Percentiles rank a stretch among this genome's conserved stretches.
These are phyloP conservation scores for Lactifluus echinatus DNA, from an alignment of 768 basidiomycete species.

Conservation along the genomic window DNA sequence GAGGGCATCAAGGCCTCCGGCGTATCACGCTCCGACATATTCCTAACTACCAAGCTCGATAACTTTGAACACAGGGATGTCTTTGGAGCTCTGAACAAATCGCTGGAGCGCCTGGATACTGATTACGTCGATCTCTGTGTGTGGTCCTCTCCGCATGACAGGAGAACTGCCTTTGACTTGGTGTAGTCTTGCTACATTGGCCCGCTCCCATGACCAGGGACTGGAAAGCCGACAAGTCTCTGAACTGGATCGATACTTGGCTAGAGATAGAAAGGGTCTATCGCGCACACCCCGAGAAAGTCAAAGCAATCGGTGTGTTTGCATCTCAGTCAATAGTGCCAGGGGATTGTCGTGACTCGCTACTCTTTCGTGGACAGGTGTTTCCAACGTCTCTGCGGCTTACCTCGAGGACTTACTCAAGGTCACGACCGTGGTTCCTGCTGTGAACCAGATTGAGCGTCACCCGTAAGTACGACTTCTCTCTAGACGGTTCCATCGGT, in stretches of 20 bases:
- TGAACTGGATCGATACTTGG: constrained; percentile 74
- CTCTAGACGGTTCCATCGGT: neutral
- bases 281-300: constrained; percentile 57
- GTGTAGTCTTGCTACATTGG: constrained; percentile 71
- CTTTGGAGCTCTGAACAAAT: constrained; percentile 53
- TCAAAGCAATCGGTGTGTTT: constrained; percentile 61
- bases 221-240: constrained; percentile 42
- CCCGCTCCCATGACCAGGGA: constrained; percentile 63
- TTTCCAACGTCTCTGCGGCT: constrained; percentile 63
- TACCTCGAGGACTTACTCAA: constrained; percentile 55
- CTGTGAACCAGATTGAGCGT: constrained; percentile 73
- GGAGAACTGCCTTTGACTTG: neutral
- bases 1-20: constrained; percentile 69
- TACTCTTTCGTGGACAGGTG: constrained; percentile 30
- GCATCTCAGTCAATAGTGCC: too few species aligned
- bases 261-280: constrained; percentile 62
- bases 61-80: constrained; percentile 54
- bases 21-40: constrained; percentile 62
- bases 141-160: constrained; percentile 12
- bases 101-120: constrained; percentile 60
- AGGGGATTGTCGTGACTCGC: neutral
- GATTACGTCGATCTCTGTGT: constrained; percentile 75
- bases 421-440: constrained; percentile 50
- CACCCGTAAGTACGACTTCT: constrained; percentile 45
- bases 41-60: constrained; percentile 70